phyloP scores from a whole-genome alignment of 2,329 filamentous ascomycete genomes.

The Tolypocladium ophioglossoides region DNA sequence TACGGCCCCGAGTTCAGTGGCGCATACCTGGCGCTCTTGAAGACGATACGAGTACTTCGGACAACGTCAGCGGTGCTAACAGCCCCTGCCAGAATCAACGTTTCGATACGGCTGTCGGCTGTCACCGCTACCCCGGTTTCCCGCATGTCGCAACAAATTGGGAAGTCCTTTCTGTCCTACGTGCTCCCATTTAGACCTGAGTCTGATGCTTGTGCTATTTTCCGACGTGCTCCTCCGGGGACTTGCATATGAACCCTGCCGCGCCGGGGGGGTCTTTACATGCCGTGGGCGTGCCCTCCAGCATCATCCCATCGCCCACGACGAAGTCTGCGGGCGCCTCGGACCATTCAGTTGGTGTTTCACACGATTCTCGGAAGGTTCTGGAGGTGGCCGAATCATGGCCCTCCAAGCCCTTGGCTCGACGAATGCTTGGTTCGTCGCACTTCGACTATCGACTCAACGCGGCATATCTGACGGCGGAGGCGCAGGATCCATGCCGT shows the following conservation, averaged over 20 bases:
- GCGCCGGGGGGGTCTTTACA: background rate
- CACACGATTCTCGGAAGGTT: background rate
- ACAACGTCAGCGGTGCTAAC: too few relatives aligned
- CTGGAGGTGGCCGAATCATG: background rate
- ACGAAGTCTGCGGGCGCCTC: background rate
- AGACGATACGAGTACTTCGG: too few relatives aligned
- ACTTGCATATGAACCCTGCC: background rate
- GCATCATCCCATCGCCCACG: background rate
- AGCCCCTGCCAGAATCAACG: background rate
- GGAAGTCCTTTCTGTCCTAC: background rate
- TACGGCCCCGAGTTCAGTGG: too few relatives aligned
- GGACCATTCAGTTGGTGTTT: background rate
- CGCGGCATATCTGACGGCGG: background rate
- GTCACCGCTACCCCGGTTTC: background rate
- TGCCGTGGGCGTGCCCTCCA: background rate
- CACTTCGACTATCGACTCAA: background rate
- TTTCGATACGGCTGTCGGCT: background rate
- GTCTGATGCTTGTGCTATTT: background rate
- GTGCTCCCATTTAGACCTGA: background rate
- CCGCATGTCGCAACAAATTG: background rate
- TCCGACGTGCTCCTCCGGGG: background rate
- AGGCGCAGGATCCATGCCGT: background rate
- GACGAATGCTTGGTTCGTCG: background rate
- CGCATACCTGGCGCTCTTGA: too few relatives aligned
- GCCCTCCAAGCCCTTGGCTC: background rate